Percentiles rank a stretch among this genome's conserved stretches.
Conservation (phyloP, 2,329 filamentous ascomycete species). For the Aspergillus puulaauensis region DNA sequence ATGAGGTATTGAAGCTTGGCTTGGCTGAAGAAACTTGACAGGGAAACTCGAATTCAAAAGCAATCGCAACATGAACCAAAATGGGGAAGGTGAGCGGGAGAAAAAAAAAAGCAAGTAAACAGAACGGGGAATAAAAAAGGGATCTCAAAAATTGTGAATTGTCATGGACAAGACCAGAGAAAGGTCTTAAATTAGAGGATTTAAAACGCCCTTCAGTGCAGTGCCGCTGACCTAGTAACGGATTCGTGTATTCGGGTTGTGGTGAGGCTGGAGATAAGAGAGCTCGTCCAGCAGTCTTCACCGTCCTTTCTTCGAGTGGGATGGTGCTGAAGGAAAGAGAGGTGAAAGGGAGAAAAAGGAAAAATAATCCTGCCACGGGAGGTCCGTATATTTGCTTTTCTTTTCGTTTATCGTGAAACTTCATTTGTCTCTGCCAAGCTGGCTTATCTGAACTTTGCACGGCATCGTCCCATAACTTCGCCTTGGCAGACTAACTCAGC, state of each 20-base stretch:
- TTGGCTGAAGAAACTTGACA: slow-evolving; percentile 7
- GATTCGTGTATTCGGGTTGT: not conserved
- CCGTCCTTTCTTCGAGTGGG: not conserved
- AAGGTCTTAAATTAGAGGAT: not conserved
- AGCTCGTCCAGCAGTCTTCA: not conserved
- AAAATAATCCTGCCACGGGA: not conserved
- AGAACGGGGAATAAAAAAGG: not conserved
- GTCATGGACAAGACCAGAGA: not conserved
- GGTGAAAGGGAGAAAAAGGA: not conserved
- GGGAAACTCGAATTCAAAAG: not conserved
- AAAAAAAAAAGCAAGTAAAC: not conserved
- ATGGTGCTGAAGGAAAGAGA: not conserved
- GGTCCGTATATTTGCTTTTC: not conserved
- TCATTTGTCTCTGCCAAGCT: not conserved
- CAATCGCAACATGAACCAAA: not conserved
- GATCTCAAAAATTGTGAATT: not conserved
- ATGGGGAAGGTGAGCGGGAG: not conserved
- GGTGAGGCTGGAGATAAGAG: not conserved
- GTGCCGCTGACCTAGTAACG: not conserved
- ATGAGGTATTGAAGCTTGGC: not conserved
- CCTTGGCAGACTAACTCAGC: slow-evolving; percentile 98
- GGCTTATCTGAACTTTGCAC: slow-evolving; percentile 73
- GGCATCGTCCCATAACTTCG: slow-evolving; percentile 97
- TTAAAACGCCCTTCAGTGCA: slow-evolving; percentile 3
- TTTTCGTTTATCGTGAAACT: not conserved